Evolutionary conservation across 2,329 filamentous ascomycete species (phyloP).

Genomic region (Teratosphaeria pseudoeucalypti): DNA sequence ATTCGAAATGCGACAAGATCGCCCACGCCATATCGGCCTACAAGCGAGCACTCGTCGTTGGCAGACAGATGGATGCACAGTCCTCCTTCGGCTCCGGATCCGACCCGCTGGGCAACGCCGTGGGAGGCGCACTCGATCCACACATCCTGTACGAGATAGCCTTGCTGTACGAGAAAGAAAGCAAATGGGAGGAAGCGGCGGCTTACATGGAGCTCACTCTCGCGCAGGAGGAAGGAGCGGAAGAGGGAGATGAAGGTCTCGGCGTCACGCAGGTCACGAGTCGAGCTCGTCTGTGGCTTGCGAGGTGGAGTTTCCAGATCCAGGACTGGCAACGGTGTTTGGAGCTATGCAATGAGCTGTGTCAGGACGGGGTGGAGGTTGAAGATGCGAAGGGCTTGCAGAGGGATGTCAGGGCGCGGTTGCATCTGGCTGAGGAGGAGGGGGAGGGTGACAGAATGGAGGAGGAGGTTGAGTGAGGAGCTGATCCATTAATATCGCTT

Average conservation of each 20-base stretch:
- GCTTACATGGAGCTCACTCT: constrained; percentile 94
- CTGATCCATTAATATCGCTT: too few relatives aligned
- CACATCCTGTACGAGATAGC: constrained; percentile 88
- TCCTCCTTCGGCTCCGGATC: constrained; percentile 35
- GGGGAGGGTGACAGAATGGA: neutral
- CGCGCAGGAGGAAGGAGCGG: constrained; percentile 72
- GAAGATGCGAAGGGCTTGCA: constrained; percentile 94
- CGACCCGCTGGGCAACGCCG: constrained; percentile 37
- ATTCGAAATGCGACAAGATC: constrained; percentile 77
- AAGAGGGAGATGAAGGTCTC: constrained; percentile 44
- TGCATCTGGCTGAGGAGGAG: constrained; percentile 33
- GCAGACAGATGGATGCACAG: constrained; percentile 65
- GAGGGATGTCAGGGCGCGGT: constrained; percentile 68
- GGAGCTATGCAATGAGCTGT: constrained; percentile 78
- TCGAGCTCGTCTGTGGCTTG: constrained; percentile 89
- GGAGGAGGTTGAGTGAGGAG: neutral
- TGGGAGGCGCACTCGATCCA: constrained; percentile 62
- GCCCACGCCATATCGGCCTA: constrained; percentile 91
- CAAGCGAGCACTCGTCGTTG: constrained; percentile 81
- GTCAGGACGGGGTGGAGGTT: constrained; percentile 90
- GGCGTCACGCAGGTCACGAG: constrained; percentile 87
- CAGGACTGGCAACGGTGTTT: constrained; percentile 68
- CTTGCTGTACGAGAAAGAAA: constrained; percentile 71
- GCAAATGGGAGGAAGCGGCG: constrained; percentile 68
- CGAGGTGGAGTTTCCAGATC: constrained; percentile 64